These are phyloP conservation scores for Ballota nigra DNA, from an alignment of 257 asterid species.

Conservation along the genomic window DNA sequence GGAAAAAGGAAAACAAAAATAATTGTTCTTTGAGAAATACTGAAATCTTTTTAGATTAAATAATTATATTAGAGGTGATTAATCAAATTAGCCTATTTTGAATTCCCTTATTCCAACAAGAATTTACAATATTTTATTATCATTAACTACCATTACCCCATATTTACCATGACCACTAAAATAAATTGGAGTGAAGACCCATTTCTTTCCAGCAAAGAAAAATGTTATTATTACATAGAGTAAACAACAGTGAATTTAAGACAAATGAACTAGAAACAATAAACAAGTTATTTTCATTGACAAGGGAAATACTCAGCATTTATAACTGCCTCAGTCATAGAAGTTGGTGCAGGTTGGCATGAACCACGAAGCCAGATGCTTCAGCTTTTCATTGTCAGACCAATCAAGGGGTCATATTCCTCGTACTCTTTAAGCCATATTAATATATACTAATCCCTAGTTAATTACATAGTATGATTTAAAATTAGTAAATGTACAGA, in stretches of 20 bases:
- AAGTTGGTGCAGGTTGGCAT: neutral
- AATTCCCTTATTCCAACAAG: no score
- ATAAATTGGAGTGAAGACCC: neutral
- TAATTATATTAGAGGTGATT: no score
- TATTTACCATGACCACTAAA: no score
- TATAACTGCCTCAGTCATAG: no score
- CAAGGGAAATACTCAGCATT: no score
- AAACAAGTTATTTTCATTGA: neutral
- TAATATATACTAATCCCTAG: constrained; percentile 14
- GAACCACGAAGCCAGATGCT: constrained; percentile 11
- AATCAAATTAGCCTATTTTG: no score
- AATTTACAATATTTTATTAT: no score
- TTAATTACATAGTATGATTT: constrained; percentile 3
- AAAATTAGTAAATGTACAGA: neutral
- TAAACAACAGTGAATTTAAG: neutral
- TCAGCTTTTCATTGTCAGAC: constrained; percentile 16
- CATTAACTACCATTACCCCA: no score
- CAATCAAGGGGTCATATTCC: constrained; percentile 23
- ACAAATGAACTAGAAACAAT: neutral
- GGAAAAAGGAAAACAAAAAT: no score
- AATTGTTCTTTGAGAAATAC: no score
- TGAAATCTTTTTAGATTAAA: no score
- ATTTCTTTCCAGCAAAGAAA: neutral
- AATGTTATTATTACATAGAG: no score
- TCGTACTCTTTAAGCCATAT: constrained; percentile 27